Conservation (phyloP, 306 rosid species). For the Lathyrus sativus region DNA sequence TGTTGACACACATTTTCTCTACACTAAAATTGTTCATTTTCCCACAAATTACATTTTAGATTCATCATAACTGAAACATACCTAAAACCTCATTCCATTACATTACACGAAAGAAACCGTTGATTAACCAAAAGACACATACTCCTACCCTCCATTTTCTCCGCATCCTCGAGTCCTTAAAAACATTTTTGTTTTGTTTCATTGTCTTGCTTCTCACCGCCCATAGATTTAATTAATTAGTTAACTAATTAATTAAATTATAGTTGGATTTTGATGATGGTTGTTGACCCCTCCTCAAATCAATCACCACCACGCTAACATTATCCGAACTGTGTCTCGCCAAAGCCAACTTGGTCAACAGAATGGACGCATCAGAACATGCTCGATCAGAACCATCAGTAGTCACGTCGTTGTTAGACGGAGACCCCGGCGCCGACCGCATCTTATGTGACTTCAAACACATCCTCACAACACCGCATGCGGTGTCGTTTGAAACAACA, state of each 20-base stretch:
- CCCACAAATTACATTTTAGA: background rate
- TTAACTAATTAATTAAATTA: slow-evolving; percentile 3
- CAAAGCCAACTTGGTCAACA: slow-evolving; percentile 85
- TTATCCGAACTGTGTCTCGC: slow-evolving; percentile 87
- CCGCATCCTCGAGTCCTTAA: background rate
- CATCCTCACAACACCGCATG: slow-evolving; percentile 73
- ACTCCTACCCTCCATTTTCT: background rate
- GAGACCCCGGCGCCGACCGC: slow-evolving; percentile 37
- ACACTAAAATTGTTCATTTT: slow-evolving; percentile 20
- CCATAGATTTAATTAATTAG: slow-evolving; percentile 6
- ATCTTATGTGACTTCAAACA: slow-evolving; percentile 56
- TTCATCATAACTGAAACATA: background rate
- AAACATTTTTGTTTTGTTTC: background rate
- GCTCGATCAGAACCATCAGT: slow-evolving; percentile 59
- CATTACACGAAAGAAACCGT: slow-evolving; percentile 1
- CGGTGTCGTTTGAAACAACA: slow-evolving; percentile 80
- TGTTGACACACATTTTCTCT: slow-evolving; percentile 40
- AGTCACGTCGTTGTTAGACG: slow-evolving; percentile 27
- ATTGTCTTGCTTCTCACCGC: slow-evolving; percentile 3
- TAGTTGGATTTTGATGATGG: background rate
- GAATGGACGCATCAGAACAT: slow-evolving; percentile 74
- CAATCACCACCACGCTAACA: slow-evolving; percentile 82
- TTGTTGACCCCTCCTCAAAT: slow-evolving; percentile 55
- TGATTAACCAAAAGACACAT: background rate
- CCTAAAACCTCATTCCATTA: slow-evolving; percentile 26